Conservation (phyloP, 2,329 filamentous ascomycete species). For the Phaeosphaeria sp. region DNA sequence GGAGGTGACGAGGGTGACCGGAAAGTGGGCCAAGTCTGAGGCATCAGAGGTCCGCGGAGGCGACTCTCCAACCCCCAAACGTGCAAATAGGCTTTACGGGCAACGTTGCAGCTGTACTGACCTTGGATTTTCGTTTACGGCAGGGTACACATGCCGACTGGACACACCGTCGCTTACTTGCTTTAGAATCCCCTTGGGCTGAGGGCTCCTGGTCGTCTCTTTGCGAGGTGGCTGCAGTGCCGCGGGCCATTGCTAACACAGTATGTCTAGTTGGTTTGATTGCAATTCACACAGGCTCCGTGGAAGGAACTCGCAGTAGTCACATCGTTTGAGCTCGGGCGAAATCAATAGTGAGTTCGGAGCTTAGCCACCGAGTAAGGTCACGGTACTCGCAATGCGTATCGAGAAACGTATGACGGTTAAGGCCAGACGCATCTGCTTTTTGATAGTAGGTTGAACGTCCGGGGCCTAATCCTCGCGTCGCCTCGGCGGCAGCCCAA, state of each 20-base stretch:
- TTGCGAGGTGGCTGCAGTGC: slow-evolving; percentile 24
- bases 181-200: slow-evolving; percentile 33
- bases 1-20: slow-evolving; percentile 1
- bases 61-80: slow-evolving; percentile 8
- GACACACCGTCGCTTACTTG: slow-evolving; percentile 44
- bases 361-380: slow-evolving; percentile 14
- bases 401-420: slow-evolving; percentile 14
- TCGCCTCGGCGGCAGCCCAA: not conserved
- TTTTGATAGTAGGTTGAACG: not conserved
- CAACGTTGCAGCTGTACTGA: slow-evolving; percentile 25
- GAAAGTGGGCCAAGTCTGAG: not conserved
- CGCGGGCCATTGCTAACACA: slow-evolving; percentile 36
- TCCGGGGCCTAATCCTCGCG: slow-evolving; percentile 5
- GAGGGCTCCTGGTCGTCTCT: slow-evolving; percentile 28
- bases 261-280: not conserved
- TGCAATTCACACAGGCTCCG: slow-evolving; percentile 21
- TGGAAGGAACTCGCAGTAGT: slow-evolving; percentile 16
- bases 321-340: slow-evolving; percentile 17
- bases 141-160: slow-evolving; percentile 57
- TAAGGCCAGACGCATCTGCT: slow-evolving; percentile 12
- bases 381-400: not conserved
- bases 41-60: slow-evolving; percentile 28
- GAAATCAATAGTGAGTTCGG: slow-evolving; percentile 1
- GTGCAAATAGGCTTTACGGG: not conserved
- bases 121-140: slow-evolving; percentile 59